phyloP scores from a whole-genome alignment of 2,329 filamentous ascomycete species.

The Didymella lethalis region DNA sequence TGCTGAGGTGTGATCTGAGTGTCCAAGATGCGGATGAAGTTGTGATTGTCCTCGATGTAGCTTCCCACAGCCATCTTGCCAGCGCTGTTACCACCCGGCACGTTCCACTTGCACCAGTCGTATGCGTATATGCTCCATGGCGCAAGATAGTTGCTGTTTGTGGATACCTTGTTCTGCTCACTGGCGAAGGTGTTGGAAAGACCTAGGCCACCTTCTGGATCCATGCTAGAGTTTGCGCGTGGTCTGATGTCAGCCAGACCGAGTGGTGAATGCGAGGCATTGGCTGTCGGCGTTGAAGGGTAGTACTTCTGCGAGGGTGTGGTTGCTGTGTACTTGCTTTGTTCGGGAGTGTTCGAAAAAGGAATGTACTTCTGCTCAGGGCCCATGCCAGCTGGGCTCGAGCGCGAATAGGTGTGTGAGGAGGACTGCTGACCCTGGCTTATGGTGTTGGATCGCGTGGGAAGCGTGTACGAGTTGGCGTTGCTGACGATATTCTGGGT shows the following conservation, averaged over 20 bases:
- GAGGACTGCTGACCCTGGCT: slow-evolving; percentile 59
- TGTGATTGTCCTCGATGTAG: slow-evolving; percentile 97
- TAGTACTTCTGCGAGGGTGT: slow-evolving; percentile 67
- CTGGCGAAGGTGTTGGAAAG: slow-evolving; percentile 63
- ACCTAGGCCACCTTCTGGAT: slow-evolving; percentile 72
- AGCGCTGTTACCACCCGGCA: slow-evolving; percentile 72
- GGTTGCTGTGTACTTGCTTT: slow-evolving; percentile 53
- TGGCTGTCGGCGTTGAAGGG: slow-evolving; percentile 57
- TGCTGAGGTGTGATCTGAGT: slow-evolving; percentile 77
- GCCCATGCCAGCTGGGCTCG: slow-evolving; percentile 74
- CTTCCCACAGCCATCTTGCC: slow-evolving; percentile 95
- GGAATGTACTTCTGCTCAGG: slow-evolving; percentile 69
- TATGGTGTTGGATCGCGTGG: slow-evolving; percentile 71
- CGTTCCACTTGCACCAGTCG: slow-evolving; percentile 99
- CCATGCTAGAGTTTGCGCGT: slow-evolving; percentile 80
- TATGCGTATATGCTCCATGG: slow-evolving; percentile 97
- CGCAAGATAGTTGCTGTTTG: slow-evolving; percentile 89
- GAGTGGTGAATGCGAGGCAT: slow-evolving; percentile 83
- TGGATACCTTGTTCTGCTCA: slow-evolving; percentile 71
- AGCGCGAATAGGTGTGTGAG: slow-evolving; percentile 74
- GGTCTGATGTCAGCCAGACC: slow-evolving; percentile 92
- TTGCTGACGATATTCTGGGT: slow-evolving; percentile 62
- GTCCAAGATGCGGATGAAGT: slow-evolving; percentile 98
- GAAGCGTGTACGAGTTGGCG: slow-evolving; percentile 67
- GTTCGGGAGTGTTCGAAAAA: slow-evolving; percentile 70